Percentiles rank a stretch among this genome's conserved stretches.
Conservation (phyloP, 2,329 filamentous ascomycete species). For the Trichothecium sympodiale region DNA sequence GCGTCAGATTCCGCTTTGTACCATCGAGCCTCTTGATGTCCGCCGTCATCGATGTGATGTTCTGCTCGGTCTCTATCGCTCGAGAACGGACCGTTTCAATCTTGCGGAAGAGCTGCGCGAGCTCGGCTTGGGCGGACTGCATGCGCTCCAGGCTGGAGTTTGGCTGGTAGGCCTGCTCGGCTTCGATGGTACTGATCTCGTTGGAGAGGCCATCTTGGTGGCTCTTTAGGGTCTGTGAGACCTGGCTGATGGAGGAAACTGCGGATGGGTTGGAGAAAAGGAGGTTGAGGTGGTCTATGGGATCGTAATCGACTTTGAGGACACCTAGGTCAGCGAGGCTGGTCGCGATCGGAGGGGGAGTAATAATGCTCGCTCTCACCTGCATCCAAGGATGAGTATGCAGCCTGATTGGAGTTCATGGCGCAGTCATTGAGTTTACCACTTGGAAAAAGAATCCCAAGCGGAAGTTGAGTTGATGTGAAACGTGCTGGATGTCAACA, state of each 20-base stretch:
- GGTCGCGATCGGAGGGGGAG: conserved; percentile 4
- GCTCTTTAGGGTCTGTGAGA: conserved; percentile 60
- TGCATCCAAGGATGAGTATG: conserved; percentile 30
- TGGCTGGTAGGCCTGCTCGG: conserved; percentile 74
- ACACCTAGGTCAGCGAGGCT: conserved; percentile 1
- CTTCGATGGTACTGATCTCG: conserved; percentile 63
- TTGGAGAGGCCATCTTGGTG: conserved; percentile 75
- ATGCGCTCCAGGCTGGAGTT: conserved; percentile 84
- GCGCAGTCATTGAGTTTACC: conserved; percentile 5
- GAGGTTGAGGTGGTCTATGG: conserved; percentile 82
- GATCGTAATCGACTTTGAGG: conserved; percentile 67
- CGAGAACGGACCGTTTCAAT: conserved; percentile 87
- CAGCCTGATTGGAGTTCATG: conserved; percentile 29
- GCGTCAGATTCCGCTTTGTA: conserved; percentile 90
- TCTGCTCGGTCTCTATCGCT: conserved; percentile 83
- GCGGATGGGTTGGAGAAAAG: conserved; percentile 87
- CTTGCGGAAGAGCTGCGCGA: conserved; percentile 82
- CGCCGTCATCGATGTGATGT: conserved; percentile 97
- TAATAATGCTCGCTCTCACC: conserved; percentile 24
- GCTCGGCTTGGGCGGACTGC: conserved; percentile 79
- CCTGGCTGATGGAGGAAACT: conserved; percentile 62
- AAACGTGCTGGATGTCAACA: no score
- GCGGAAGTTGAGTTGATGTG: no score
- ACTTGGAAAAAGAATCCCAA: no score
- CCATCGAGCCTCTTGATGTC: conserved; percentile 96